These are phyloP conservation scores for Tricholoma sp. DNA, from an alignment of 768 basidiomycete genomes.

Conservation along the genomic window DNA sequence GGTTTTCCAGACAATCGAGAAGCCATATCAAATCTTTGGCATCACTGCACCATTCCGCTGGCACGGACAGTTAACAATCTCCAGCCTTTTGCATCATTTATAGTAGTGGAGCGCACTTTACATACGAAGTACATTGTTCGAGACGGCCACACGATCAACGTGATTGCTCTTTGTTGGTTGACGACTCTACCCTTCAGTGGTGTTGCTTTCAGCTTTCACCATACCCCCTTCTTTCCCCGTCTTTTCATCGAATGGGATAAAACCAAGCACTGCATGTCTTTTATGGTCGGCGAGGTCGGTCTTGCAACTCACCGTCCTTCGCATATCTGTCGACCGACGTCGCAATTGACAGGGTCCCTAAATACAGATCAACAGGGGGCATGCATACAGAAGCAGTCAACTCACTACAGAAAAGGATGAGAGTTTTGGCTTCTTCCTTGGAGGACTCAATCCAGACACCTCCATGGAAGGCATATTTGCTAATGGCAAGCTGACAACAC, in stretches of 20 bases:
- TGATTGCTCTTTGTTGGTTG: neutral
- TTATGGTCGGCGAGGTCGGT: slow-evolving; percentile 5
- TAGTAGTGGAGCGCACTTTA: neutral
- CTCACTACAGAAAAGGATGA: neutral
- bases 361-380: neutral
- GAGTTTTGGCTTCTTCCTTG: slow-evolving; percentile 19
- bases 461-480: slow-evolving; percentile 10
- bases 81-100: neutral
- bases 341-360: slow-evolving; percentile 14
- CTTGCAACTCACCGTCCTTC: slow-evolving; percentile 25
- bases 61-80: neutral
- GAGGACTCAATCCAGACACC: slow-evolving; percentile 16
- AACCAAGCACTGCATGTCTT: slow-evolving; percentile 11
- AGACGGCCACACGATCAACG: neutral
- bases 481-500: slow-evolving; percentile 37
- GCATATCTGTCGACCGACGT: slow-evolving; percentile 15
- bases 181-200: slow-evolving; percentile 4
- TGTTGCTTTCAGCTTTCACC: slow-evolving; percentile 6
- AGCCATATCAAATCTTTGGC: neutral
- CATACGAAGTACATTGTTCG: neutral
- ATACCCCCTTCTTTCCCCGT: slow-evolving; percentile 1
- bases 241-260: slow-evolving; percentile 7
- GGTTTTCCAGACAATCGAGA: neutral
- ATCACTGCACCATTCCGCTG: neutral
- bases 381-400: neutral